A percentile compares a stretch with the other conserved stretches of the same genome.
Conservation (phyloP, 495 filamentous ascomycete genomes). For the Oleoguttula mirabilis region DNA sequence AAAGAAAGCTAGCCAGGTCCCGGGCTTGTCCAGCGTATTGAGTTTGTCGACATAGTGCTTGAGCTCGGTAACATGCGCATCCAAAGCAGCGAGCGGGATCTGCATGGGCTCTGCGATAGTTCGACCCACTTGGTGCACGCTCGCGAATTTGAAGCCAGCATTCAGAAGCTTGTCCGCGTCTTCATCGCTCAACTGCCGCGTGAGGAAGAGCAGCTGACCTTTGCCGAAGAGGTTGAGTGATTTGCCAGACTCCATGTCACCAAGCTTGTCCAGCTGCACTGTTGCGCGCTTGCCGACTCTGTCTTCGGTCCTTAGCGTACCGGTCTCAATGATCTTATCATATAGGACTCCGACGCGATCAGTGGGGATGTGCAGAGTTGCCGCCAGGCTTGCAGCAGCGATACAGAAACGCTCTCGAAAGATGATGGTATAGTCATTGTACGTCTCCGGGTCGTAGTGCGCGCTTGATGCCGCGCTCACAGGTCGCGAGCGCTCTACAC, state of each 20-base stretch:
- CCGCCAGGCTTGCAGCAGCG: slow-evolving; percentile 61
- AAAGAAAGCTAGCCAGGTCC: slow-evolving; percentile 67
- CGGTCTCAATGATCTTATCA: slow-evolving; percentile 61
- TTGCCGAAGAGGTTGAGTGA: slow-evolving; percentile 35
- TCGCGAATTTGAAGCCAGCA: slow-evolving; percentile 65
- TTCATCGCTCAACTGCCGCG: slow-evolving; percentile 48
- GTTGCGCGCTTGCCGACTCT: slow-evolving; percentile 2
- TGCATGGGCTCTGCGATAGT: slow-evolving; percentile 61
- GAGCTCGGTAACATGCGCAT: slow-evolving; percentile 48
- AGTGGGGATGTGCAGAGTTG: slow-evolving; percentile 48
- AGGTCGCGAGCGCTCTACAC: slow-evolving; percentile 13
- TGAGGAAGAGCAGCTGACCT: slow-evolving; percentile 70
- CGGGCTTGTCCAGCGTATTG: slow-evolving; percentile 33
- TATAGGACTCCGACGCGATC: slow-evolving; percentile 61
- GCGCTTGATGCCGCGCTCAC: slow-evolving; percentile 16
- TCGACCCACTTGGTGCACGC: slow-evolving; percentile 52
- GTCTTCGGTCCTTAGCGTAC: slow-evolving; percentile 30
- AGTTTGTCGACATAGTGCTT: slow-evolving; percentile 39
- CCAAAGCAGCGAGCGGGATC: slow-evolving; percentile 44
- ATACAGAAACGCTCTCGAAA: slow-evolving; percentile 85
- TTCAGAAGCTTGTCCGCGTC: slow-evolving; percentile 53
- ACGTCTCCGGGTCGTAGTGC: slow-evolving; percentile 12
- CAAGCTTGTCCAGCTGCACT: not conserved
- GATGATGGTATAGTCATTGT: slow-evolving; percentile 56
- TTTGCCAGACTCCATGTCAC: slow-evolving; percentile 14